These are phyloP conservation scores for Sequoia sempervirens DNA, from an alignment of 75 land plant species.

Conservation along the genomic window DNA sequence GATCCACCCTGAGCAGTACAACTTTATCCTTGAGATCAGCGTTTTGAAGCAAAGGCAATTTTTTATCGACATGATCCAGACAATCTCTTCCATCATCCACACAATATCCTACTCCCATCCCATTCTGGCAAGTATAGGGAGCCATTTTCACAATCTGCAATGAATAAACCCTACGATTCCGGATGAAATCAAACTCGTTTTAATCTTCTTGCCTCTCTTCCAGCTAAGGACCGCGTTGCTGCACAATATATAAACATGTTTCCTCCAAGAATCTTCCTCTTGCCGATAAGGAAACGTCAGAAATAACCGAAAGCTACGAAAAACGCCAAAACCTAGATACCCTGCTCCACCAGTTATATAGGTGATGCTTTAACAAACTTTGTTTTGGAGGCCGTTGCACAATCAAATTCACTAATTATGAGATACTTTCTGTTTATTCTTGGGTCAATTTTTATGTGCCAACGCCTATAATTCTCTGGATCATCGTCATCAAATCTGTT, in stretches of 20 bases:
- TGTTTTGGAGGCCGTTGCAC: background rate
- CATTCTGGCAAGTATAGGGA: conserved; percentile 23
- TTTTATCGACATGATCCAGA: conserved; percentile 15
- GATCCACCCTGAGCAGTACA: conserved; percentile 46
- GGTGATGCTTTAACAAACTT: background rate
- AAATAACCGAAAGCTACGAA: background rate
- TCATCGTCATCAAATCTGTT: too few relatives aligned
- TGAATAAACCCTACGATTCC: background rate
- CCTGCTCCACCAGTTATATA: background rate
- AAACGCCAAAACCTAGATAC: background rate
- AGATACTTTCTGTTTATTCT: background rate
- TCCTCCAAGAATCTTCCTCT: background rate
- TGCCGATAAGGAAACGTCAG: background rate
- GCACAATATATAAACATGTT: background rate
- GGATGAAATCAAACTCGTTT: background rate
- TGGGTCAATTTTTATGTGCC: background rate
- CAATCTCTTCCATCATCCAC: conserved; percentile 32
- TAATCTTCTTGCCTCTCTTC: background rate
- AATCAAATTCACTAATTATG: background rate
- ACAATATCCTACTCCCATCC: conserved; percentile 37
- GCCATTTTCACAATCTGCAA: conserved; percentile 13
- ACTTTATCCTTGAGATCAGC: conserved; percentile 43
- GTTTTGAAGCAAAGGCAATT: conserved; percentile 36
- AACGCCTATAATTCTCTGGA: background rate
- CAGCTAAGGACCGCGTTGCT: background rate